Evolutionary conservation across 768 basidiomycete genomes (phyloP), one percentile per base, ranked within the genome.

Genomic region (Butyriboletus loyo): DNA sequence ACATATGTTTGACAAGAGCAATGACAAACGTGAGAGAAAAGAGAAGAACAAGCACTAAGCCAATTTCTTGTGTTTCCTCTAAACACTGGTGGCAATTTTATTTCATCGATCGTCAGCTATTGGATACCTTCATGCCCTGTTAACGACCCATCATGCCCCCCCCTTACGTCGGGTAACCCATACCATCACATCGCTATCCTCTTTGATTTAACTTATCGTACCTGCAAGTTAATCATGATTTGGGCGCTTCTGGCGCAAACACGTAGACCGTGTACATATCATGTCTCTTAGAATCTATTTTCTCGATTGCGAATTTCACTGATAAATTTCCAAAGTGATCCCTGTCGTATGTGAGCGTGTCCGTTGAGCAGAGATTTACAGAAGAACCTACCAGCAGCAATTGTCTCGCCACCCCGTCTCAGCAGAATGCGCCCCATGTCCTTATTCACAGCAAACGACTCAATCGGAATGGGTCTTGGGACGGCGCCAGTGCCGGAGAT

Each of bases 401-500:
- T 89, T 0, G 97, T 98, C 73, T 98, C 95, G 1, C 97, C 97
- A 28, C 84, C 85, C 49, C 96, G 75, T 39, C 97, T 76, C 52
- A 99, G 75, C 56, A 99, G 66, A 46, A 99, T 80, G 42, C 97
- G 75, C 0, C 97, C 97, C 97, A 98, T 97, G 50, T 95, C 91
- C 70, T 98, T 99, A 72, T 95, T 98, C 7, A 73, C 72, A 1
- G 83, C 70, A 59, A 97, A 96, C 2, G 89, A 80, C 66, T 98
- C 97, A 15, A 98, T 65, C 13, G 97, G 91, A 24, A 98, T 87
- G 2, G 85, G 78, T 8, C 83, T 75, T 15, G 75, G 72, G 31
- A 69, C 65, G 0, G 75, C 56, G 11, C 72, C 62, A 9, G 77
- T 66, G 10, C 82, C 81, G 7, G 80, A 78, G 7, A 80, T 69